A percentile compares a stretch with the other conserved stretches of the same genome.
Conservation (phyloP, 1,284 basidiomycete species). For the Moesziomyces sp. region DNA sequence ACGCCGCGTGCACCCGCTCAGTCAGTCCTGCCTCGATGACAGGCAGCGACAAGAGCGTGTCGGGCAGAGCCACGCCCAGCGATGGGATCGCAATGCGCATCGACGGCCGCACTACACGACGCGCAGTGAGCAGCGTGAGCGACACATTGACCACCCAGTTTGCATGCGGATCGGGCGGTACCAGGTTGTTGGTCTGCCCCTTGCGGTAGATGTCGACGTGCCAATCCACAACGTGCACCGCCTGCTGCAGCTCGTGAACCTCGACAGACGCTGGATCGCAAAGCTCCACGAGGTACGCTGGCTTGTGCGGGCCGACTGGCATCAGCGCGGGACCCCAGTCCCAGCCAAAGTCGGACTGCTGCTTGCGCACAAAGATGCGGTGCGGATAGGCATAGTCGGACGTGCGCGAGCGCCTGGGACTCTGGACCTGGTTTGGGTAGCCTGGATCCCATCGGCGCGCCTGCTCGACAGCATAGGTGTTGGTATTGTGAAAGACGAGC, state of each 20-base stretch:
- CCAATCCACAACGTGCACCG: conserved; percentile 9
- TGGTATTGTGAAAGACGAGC: conserved; percentile 30
- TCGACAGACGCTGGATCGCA: neutral
- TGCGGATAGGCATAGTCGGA: conserved; percentile 50
- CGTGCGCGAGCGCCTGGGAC: conserved; percentile 3
- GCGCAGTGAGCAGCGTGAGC: conserved; percentile 36
- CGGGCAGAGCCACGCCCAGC: conserved; percentile 15
- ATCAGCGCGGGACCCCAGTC: conserved; percentile 59
- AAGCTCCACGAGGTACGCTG: conserved; percentile 41
- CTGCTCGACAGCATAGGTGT: conserved; percentile 28
- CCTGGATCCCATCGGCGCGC: conserved; percentile 13
- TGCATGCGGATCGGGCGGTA: conserved; percentile 46
- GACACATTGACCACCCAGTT: conserved; percentile 59
- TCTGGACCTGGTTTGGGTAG: conserved; percentile 33
- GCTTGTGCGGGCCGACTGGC: conserved; percentile 40
- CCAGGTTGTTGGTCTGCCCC: conserved; percentile 53
- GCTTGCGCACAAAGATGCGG: conserved; percentile 58
- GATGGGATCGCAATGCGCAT: conserved; percentile 28
- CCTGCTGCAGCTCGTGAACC: neutral
- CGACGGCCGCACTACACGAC: neutral
- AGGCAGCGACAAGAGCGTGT: conserved; percentile 16
- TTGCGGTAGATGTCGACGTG: conserved; percentile 48
- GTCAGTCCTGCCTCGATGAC: conserved; percentile 23
- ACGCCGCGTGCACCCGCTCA: conserved; percentile 17
- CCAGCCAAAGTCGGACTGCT: conserved; percentile 62